These are phyloP conservation scores for Neocatenulostroma microsporum DNA, from an alignment of 2,329 filamentous ascomycete species.

Conservation along the genomic window DNA sequence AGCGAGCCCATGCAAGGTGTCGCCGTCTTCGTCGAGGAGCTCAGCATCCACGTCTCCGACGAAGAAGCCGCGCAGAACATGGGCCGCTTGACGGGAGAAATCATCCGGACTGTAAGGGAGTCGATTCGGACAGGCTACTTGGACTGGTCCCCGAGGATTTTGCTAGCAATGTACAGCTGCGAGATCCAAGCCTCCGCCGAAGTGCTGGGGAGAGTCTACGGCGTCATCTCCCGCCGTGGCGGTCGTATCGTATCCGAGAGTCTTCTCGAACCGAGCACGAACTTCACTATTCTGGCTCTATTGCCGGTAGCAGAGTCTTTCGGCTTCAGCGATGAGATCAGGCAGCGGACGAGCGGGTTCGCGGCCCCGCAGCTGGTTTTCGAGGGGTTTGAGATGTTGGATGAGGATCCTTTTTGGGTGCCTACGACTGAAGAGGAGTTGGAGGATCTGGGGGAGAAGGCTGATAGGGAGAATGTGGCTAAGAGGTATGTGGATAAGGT, in stretches of 20 bases:
- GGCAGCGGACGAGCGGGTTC: constrained; percentile 83
- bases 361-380: constrained; percentile 92
- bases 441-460: constrained; percentile 89
- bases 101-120: constrained; percentile 81
- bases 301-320: constrained; percentile 93
- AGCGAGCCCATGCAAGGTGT: constrained; percentile 89
- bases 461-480: constrained; percentile 90
- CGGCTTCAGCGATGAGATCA: constrained; percentile 92
- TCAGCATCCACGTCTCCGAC: constrained; percentile 52
- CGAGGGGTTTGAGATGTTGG: constrained; percentile 81
- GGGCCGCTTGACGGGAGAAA: constrained; percentile 80
- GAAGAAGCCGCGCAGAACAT: constrained; percentile 54
- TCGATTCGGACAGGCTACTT: constrained; percentile 80
- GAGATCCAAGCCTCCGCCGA: constrained; percentile 95
- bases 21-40: constrained; percentile 79
- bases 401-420: constrained; percentile 97
- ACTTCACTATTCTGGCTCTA: constrained; percentile 85
- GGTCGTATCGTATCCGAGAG: constrained; percentile 83
- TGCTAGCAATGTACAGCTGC: constrained; percentile 96
- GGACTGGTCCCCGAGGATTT: constrained; percentile 91
- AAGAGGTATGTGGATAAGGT: constrained; percentile 94
- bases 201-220: constrained; percentile 90
- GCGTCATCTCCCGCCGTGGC: constrained; percentile 88
- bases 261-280: constrained; percentile 91
- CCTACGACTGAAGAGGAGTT: constrained; percentile 93